phyloP scores from a whole-genome alignment of 371 early-diverging fungal species.

The Gilbertella persicaria region DNA sequence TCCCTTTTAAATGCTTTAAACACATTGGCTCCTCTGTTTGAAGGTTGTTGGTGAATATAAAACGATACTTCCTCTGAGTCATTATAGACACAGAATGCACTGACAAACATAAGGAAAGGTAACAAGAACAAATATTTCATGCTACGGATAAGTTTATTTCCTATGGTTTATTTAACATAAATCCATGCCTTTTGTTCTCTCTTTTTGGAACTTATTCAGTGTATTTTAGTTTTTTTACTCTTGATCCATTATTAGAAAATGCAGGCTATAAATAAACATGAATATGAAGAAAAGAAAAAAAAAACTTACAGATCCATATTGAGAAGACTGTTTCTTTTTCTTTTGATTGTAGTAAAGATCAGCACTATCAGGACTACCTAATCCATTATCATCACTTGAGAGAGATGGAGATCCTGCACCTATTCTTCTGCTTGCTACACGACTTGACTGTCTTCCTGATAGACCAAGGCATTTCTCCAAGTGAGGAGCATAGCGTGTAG shows the following conservation, averaged over 20 bases:
- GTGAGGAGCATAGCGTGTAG: conserved; percentile 83
- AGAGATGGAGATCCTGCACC: conserved; percentile 20
- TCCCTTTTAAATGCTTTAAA: conserved; percentile 7
- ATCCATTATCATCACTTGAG: conserved; percentile 26
- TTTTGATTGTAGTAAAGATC: conserved; percentile 16
- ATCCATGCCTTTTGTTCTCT: not conserved
- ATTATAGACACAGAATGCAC: conserved; percentile 19
- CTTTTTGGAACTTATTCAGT: conserved; percentile 7
- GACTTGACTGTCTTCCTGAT: conserved; percentile 68
- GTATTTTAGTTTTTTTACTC: conserved; percentile 36
- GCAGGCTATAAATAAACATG: conserved; percentile 7
- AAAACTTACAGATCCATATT: conserved; percentile 16
- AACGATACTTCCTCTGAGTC: not conserved
- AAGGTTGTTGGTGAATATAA: not conserved
- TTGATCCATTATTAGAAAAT: conserved; percentile 26
- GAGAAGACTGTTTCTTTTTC: conserved; percentile 3
- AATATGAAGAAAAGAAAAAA: not conserved
- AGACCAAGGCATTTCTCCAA: conserved; percentile 90
- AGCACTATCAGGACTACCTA: conserved; percentile 20
- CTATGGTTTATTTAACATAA: conserved; percentile 1
- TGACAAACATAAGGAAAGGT: not conserved
- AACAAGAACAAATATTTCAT: not conserved
- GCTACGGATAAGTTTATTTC: no score
- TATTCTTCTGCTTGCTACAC: conserved; percentile 63
- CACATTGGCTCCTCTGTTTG: not conserved